Base-by-base conservation (phyloP, 1,139 yeast species). In the Torulaspora pretoriensis region DNA sequence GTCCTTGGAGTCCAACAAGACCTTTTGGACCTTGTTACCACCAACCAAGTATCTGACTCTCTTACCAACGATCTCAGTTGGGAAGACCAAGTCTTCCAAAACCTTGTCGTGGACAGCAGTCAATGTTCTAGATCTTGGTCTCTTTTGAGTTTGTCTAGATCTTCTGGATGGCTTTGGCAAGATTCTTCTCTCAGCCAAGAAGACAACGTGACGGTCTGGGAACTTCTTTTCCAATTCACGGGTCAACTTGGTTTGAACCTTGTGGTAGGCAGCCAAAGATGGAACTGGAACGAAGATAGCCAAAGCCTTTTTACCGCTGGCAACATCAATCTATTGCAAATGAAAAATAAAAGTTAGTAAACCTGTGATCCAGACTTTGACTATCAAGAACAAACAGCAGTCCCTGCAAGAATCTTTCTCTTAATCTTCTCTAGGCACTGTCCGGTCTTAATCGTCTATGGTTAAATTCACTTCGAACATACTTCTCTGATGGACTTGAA, bases 181-280 rank as follows among this genome's bases (percentile, higher is more conserved):
- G 78, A 92, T 92, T 81, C 97, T 90, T 82, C 98, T 89, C 81
- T 92, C 97, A 71, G 97, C 98, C 71, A 92, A 83, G 87, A 92
- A 89, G 66, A 92, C 94, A 75, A 92, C 97, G 75, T 92, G 97
- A 76, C 96, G 88, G 83, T 92, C 98, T 72, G 97, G 95, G 90
- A 92, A 92, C 80, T 92, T 92, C 95, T 92, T 92, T 80, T 92
- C 98, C 73, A 92, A 87, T 81, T 92, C 98, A 80, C 98, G 92
- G 78, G 97, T 89, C 73, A 92, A 84, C 80, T 88, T 83, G 70
- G 81, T 81, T 81, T 92, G 98, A 67, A 89, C 95, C 80, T 84
- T 89, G 89, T 92, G 96, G 94, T 87, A 90, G 64, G 85, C 83
- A 64, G 79, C 68, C 73, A 92, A 83, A 67, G 89, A 79, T 76